Base-by-base conservation (phyloP, 1,284 basidiomycete species). In the Apiotrichum porosum region DNA sequence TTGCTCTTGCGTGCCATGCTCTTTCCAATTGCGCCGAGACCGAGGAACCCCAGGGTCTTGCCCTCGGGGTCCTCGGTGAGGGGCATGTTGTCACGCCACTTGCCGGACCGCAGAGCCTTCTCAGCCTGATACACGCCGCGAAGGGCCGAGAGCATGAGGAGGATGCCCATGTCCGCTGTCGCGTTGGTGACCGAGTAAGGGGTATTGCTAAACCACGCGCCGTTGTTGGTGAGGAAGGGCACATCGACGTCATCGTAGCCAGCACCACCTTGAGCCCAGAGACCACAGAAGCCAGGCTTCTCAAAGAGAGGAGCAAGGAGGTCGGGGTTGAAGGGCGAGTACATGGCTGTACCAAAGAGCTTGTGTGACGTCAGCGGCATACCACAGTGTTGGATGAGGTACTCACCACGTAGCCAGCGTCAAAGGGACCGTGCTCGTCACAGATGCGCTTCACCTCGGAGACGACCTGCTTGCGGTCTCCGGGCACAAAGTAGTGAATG, bases 401-500 rank as follows among this genome's bases (percentile, higher is more conserved):
- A 56, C 58, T 42, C 38, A 60, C 56, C 32, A 62, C 56, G 37
- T 58, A 62, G 17, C 47, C 59, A 6, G 54, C 61, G n/a, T 54
- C 61, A 38, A 63, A 63, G 6, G 61, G 61, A 8, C 60, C 61
- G 10, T 60, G 37, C 42, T 60, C 49, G 9, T 60, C 53, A 22
- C 57, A 57, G 10, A 60, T 34, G 24, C 51, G 37, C 45, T 56
- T 51, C 24, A 62, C 47, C 49, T 62, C 57, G 13, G 37, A 22
- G 37, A 60, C 49, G 15, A 61, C 61, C 43, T 60, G 58, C 14
- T 38, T 39, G 9, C 61, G 48, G 19, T 57, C 57, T 8, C 41
- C 37, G 9, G 61, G 61, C n/a, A 58, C 41, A 33, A 62, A 62
- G 37, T 54, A 56, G 50, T 59, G 58, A 38, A 63, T 54, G 36